Conservation (phyloP, 257 asterid genomes). For the Rehmannia glutinosa region DNA sequence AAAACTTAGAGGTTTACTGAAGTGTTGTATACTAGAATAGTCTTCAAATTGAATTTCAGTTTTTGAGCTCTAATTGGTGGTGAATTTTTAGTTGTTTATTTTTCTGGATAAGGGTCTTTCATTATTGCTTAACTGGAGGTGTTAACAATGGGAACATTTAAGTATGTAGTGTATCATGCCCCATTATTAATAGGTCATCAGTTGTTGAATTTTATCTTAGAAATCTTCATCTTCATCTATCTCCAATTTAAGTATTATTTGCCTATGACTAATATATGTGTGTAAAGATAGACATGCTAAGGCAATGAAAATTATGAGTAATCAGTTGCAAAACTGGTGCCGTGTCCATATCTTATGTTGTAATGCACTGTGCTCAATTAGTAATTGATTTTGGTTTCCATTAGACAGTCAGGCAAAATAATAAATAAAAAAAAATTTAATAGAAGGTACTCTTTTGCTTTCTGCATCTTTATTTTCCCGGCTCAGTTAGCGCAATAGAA, state of each 20-base stretch:
- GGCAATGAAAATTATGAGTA: not conserved
- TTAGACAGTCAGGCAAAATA: too few species aligned
- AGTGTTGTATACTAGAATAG: not conserved
- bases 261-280: not conserved
- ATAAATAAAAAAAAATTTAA: too few species aligned
- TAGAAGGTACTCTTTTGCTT: too few species aligned
- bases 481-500: too few species aligned
- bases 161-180: not conserved
- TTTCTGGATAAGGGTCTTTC: not conserved
- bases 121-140: too few species aligned
- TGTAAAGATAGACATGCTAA: not conserved
- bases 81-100: not conserved
- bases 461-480: too few species aligned
- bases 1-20: not conserved
- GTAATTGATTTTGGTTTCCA: too few species aligned
- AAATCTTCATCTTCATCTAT: not conserved
- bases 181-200: not conserved
- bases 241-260: not conserved
- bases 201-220: not conserved
- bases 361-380: too few species aligned
- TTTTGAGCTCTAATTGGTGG: not conserved
- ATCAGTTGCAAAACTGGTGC: not conserved
- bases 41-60: not conserved
- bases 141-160: too few species aligned
- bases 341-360: too few species aligned